Base-by-base conservation (phyloP, 1,284 basidiomycete genomes). In the Coniferiporia sulphurascens region DNA sequence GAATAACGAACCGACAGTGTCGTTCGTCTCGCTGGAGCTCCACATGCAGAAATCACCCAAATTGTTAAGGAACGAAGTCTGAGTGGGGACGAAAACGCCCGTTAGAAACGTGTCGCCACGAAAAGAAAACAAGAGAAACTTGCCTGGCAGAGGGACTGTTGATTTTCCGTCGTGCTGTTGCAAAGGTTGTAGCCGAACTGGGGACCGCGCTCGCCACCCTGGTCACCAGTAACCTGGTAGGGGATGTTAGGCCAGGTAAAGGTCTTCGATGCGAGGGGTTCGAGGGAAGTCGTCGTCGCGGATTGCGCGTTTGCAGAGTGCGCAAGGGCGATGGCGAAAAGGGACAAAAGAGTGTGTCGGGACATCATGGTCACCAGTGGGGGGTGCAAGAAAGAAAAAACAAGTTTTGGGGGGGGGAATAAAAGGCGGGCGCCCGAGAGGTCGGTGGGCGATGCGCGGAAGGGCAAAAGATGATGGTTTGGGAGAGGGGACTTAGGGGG, bases 101-200 rank as follows among this genome's bases (percentile, higher is more conserved):
- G 22, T 19, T 9, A 32, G 8, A 21, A 35, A 12, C 34, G 27
- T 15, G 27, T 27, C 65, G 56, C 65, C 27, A 27, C 67, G n/a
- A 12, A 46, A 51, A 19, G 12, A 58, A 48, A 46, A 5, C 5
- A 17, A n/a, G 5, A 5, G 27, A 22, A 21, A n/a, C 60, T 55
- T 22, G 70, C 72, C 71, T 89, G 87, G 67, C 88, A 89, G 52
- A 78, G 62, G 0, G 86, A 87, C 2, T 76, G 51, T 58, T 77
- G 78, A 65, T 77, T 79, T 70, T 83, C 74, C 6, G 87, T 89
- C 4, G 86, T 87, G 2, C 82, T 78, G 73, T 89, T 89, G 71
- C 88, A 90, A 3, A 73, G 65, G 71, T 89, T 89, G 76, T 83
- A 89, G 6, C 87, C 87, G 19, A 61, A 67, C 67, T 87, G 85